Base-by-base conservation (phyloP, 768 basidiomycete species). In the Collybia mongolica region DNA sequence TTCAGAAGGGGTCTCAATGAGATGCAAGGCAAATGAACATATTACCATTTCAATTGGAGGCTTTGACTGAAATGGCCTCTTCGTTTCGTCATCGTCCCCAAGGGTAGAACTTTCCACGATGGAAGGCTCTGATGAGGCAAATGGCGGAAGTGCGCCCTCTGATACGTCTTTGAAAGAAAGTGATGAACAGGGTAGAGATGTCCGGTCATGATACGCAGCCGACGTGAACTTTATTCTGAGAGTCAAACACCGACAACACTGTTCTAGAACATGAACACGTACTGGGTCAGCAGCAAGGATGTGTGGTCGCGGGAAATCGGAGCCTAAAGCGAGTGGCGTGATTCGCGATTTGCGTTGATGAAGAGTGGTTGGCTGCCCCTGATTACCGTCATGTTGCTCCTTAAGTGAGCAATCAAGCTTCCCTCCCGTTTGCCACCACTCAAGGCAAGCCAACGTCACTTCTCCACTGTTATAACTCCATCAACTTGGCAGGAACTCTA, bases 21-120 rank as follows among this genome's bases (percentile, higher is more conserved):
- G 80, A 59, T 90, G 88, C 23, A 90, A 65, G 7, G 86, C 87
- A 58, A 89, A 90, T 3, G 87, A 88, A 58, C 86, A 86, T 18
- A 90, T 62, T 12, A 84, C 78, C 66, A 90, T 74, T 56, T 90
- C 86, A 37, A 82, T 63, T 36, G 52, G 51, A 17, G 53, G 51
- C 20, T 46, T 23, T 43, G 48, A 19, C 53, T 46, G n/a, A 61
- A 51, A 11, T 26, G 7, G 7, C 24, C 3, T 7, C 24, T 7
- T 7, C 52, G 47, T 6, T 26, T 51, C 48, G 45, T 50, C 28
- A 51, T 48, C 18, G 9, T 11, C 20, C 18, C 44, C 44, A 1
- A 23, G 11, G 32, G 3, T 6, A 3, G 32, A 32, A 32, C 40
- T 8, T 52, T 38, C 5, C 18, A n/a, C n/a, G 38, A n/a, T 14